Evolutionary conservation across 345 rosid species (phyloP).

Genomic region (Noccaea caerulescens): DNA sequence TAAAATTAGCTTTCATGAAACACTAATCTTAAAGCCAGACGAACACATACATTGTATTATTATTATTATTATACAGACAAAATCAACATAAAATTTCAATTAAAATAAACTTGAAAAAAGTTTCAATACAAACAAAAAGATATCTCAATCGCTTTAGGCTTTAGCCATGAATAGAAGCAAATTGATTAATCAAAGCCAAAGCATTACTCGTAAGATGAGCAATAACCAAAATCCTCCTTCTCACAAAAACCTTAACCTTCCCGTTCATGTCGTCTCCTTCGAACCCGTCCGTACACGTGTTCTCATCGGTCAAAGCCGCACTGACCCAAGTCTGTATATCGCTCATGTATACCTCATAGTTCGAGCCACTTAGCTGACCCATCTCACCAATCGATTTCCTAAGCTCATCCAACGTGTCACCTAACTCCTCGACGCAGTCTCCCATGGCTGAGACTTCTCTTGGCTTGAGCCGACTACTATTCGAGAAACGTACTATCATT

Average conservation of each 20-base stretch:
- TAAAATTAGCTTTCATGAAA: background rate
- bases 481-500: conserved; percentile 55
- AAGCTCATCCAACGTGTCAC: conserved; percentile 60
- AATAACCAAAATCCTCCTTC: conserved; percentile 48
- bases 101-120: background rate
- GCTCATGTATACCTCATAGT: conserved; percentile 49
- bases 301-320: conserved; percentile 73
- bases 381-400: conserved; percentile 63
- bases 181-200: conserved; percentile 67
- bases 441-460: conserved; percentile 59
- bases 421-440: conserved; percentile 72
- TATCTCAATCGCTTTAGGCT: background rate
- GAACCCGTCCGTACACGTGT: conserved; percentile 77
- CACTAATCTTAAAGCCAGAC: background rate
- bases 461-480: conserved; percentile 47
- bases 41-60: conserved; percentile 10
- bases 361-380: conserved; percentile 41
- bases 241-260: conserved; percentile 46
- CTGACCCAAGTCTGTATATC: conserved; percentile 83
- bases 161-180: conserved; percentile 57
- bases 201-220: conserved; percentile 79
- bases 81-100: background rate
- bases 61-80: conserved; percentile 16
- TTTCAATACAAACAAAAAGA: background rate
- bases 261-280: conserved; percentile 50